Evolutionary conservation across 148 eudicot species (phyloP), one percentile per base, ranked within the genome.

Genomic region (Rhododendron henanense): DNA sequence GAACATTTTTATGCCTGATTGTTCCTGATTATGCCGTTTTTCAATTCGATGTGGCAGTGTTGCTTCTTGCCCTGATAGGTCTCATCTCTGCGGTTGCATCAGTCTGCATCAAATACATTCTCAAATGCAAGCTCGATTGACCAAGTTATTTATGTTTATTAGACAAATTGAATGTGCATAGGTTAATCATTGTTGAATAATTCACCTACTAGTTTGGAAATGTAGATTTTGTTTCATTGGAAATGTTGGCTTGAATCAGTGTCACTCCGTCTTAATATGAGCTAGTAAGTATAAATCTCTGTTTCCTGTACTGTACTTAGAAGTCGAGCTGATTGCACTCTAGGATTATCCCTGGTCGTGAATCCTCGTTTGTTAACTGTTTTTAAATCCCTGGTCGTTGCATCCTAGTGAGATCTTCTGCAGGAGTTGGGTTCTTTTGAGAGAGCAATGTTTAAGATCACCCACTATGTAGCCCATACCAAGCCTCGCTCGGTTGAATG

Each of bases 51-150:
- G 37, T 79, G 76, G 85, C 88, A 90, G 90, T 86, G 71, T 74
- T 86, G 85, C 81, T 88, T 39, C 85, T 86, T 65, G 75, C 61
- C 25, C 77, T 86, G 85, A 69, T 86, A 78, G 87, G 84, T 71
- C 63, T 88, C 37, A 2, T 88, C 33, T 90, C 86, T 83, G 84
- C 19, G 21, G 74, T 73, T 35, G 74, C 87, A 65, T 81, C 57
- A 10, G 7, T 86, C 77, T 19, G 63, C 53, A 4, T 88, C 31
- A 85, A 50, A 35, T 89, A 84, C 84, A 25, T 88, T n/a, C 86
- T 39, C 84, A 90, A 90, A 51, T 55, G 35, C 85, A 90, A 90
- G 88, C 84, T 81, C 53, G 91, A 90, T 73, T 90, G 86, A 88
- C 84, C 21, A 33, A 80, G 28, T 45, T 59, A 44, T 25, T 81